phyloP scores from a whole-genome alignment of 306 rosid species.

The Inga leiocalycina region DNA sequence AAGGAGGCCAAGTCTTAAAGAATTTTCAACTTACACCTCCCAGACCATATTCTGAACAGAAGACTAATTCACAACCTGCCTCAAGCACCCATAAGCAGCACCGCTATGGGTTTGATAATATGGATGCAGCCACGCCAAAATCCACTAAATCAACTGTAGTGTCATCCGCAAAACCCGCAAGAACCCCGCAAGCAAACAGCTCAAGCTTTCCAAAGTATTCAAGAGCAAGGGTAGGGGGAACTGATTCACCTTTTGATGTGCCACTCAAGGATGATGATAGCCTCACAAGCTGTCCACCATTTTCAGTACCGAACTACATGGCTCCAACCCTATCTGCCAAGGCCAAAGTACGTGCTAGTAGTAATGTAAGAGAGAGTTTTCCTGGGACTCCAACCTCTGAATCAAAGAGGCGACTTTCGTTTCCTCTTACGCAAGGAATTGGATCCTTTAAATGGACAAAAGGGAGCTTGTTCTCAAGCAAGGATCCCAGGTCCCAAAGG shows the following conservation, averaged over 20 bases:
- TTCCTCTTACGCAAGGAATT: conserved; percentile 77
- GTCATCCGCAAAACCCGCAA: conserved; percentile 41
- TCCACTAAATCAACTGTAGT: conserved; percentile 72
- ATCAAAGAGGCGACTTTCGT: conserved; percentile 75
- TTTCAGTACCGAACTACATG: conserved; percentile 92
- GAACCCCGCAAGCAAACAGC: conserved; percentile 60
- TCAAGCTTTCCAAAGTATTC: conserved; percentile 47
- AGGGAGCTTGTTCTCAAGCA: conserved; percentile 60
- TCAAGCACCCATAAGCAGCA: conserved; percentile 56
- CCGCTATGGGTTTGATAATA: conserved; percentile 54
- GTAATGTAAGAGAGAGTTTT: conserved; percentile 80
- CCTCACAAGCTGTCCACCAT: conserved; percentile 93
- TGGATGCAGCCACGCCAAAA: conserved; percentile 79
- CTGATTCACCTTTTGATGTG: conserved; percentile 62
- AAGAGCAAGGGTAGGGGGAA: conserved; percentile 56
- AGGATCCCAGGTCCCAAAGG: conserved; percentile 58
- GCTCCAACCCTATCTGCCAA: conserved; percentile 75
- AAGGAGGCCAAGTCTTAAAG: conserved; percentile 57
- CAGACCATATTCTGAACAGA: conserved; percentile 69
- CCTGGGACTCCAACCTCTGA: conserved; percentile 75
- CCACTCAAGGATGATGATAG: conserved; percentile 79
- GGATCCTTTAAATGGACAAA: conserved; percentile 86
- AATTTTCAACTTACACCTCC: conserved; percentile 79
- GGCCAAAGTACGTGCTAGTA: conserved; percentile 70
- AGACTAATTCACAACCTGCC: conserved; percentile 64